Evolutionary conservation across 2,329 filamentous ascomycete species (phyloP).

Genomic region (Alternaria postmessia): DNA sequence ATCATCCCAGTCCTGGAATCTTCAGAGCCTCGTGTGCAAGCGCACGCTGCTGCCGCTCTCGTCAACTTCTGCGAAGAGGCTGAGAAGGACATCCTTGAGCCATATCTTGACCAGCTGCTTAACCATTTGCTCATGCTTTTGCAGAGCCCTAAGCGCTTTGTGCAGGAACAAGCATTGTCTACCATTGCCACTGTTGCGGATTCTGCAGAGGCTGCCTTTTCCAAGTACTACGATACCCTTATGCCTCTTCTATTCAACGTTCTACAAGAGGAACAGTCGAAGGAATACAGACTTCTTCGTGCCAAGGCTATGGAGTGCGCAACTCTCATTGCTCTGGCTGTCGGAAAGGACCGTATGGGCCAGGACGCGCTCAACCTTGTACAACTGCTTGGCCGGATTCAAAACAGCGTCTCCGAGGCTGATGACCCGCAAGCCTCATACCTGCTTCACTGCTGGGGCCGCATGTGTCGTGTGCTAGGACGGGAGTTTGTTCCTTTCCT

Average conservation of each 20-base stretch:
- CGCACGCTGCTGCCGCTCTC: slow-evolving; percentile 94
- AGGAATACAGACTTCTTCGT: slow-evolving; percentile 87
- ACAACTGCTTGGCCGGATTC: slow-evolving; percentile 85
- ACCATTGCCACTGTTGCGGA: slow-evolving; percentile 99
- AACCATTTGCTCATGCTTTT: slow-evolving; percentile 86
- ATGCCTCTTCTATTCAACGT: slow-evolving; percentile 96
- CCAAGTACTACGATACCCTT: slow-evolving; percentile 92
- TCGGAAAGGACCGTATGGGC: slow-evolving; percentile 91
- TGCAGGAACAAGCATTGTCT: slow-evolving; percentile 96
- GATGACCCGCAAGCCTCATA: slow-evolving; percentile 98
- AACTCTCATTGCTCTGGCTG: slow-evolving; percentile 91
- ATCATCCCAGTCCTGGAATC: slow-evolving; percentile 93
- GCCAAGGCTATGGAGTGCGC: slow-evolving; percentile 99
- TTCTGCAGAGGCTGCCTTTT: slow-evolving; percentile 92
- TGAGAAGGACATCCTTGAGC: slow-evolving; percentile 88
- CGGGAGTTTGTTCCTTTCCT: slow-evolving; percentile 92
- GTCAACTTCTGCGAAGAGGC: slow-evolving; percentile 99
- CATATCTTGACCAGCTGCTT: slow-evolving; percentile 88
- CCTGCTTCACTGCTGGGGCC: slow-evolving; percentile 97
- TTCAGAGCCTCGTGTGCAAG: slow-evolving; percentile 91
- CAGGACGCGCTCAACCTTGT: slow-evolving; percentile 87
- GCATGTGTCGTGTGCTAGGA: slow-evolving; percentile 95
- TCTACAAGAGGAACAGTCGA: slow-evolving; percentile 86
- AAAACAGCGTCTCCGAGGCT: slow-evolving; percentile 79
- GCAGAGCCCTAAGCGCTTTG: slow-evolving; percentile 91